phyloP scores from a whole-genome alignment of 1,284 basidiomycete genomes.

The Melampsora americana region DNA sequence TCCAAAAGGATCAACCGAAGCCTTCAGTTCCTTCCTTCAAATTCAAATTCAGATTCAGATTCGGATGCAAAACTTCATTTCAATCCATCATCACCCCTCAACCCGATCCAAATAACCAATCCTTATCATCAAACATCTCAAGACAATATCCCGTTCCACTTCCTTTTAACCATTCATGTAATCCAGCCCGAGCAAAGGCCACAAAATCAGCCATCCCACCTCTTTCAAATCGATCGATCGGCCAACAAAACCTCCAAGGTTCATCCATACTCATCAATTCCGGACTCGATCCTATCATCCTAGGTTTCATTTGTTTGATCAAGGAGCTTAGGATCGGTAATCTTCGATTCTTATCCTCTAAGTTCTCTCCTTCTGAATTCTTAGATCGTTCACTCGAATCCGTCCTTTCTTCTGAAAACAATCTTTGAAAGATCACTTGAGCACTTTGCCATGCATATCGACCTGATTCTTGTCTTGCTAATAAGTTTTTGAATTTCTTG shows the following conservation, averaged over 20 bases:
- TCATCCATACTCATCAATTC: constrained; percentile 16
- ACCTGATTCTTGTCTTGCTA: constrained; percentile 25
- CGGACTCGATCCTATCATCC: neutral
- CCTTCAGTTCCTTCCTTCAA: too few relatives aligned
- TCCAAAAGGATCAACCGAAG: too few relatives aligned
- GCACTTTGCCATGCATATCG: constrained; percentile 11
- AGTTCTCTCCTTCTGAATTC: neutral
- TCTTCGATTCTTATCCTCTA: neutral
- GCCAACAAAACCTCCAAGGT: constrained; percentile 41
- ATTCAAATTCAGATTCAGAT: too few relatives aligned
- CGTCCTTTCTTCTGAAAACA: neutral
- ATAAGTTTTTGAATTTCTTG: constrained; percentile 23
- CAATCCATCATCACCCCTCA: too few relatives aligned
- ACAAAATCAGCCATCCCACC: constrained; percentile 40
- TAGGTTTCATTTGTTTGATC: neutral
- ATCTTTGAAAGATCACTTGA: constrained; percentile 14
- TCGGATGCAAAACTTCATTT: too few relatives aligned
- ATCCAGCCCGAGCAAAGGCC: constrained; percentile 27
- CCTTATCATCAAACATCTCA: constrained; percentile 10
- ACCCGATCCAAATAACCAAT: constrained; percentile 9
- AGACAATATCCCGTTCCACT: neutral
- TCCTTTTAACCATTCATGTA: constrained; percentile 19
- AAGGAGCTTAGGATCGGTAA: constrained; percentile 11
- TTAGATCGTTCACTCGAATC: neutral
- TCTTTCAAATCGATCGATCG: constrained; percentile 24